Evolutionary conservation across 2,329 filamentous ascomycete species (phyloP).

Genomic region (Tolypocladium ovalisporum): DNA sequence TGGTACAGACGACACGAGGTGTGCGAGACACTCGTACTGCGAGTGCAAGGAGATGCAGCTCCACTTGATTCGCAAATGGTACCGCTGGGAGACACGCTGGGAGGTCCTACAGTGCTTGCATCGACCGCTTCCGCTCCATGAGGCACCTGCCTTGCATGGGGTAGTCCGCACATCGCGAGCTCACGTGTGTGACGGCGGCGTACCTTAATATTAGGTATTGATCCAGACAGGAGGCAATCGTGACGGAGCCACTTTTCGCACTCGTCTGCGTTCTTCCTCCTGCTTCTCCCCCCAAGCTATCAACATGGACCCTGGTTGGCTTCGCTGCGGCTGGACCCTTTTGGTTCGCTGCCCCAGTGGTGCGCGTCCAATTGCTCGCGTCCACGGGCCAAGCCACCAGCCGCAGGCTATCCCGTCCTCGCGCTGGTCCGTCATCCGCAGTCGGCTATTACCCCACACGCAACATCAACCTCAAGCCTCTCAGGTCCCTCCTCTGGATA

Average conservation of each 20-base stretch:
- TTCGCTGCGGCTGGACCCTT: too few species aligned
- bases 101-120: too few species aligned
- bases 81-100: neutral
- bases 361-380: neutral
- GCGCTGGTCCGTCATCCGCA: neutral
- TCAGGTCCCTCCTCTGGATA: neutral
- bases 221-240: neutral
- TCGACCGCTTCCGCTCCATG: too few species aligned
- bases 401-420: neutral
- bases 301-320: too few species aligned
- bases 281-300: neutral
- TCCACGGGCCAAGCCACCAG: neutral
- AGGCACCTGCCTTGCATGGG: too few species aligned
- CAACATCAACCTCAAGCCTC: neutral
- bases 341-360: too few species aligned
- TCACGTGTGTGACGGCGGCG: neutral
- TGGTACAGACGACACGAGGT: too few species aligned
- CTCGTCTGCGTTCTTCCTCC: neutral
- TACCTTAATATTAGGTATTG: neutral
- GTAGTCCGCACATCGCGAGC: too few species aligned
- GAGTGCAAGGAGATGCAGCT: too few species aligned
- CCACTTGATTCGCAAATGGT: neutral
- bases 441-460: neutral
- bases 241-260: neutral
- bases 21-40: too few species aligned